Conservation (phyloP, 2,329 filamentous ascomycete species). For the Trichoderma lentiforme region DNA sequence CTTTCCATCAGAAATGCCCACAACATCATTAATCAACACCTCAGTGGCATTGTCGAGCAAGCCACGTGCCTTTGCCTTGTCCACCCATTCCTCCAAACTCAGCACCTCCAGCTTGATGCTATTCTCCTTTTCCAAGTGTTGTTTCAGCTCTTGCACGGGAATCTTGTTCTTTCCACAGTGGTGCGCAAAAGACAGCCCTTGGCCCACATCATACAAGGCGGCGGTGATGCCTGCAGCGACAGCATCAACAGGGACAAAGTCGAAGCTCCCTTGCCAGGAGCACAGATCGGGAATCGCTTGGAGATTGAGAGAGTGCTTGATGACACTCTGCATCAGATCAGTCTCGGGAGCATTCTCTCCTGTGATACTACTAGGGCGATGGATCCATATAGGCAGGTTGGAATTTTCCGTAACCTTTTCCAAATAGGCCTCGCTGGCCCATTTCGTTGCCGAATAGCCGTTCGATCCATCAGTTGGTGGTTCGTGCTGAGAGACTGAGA, state of each 20-base stretch:
- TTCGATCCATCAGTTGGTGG: slow-evolving; percentile 25
- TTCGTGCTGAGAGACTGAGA: not conserved
- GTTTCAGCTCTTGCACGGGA: not conserved
- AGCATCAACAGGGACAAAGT: not conserved
- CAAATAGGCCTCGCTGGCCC: slow-evolving; percentile 33
- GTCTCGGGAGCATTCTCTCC: slow-evolving; percentile 21
- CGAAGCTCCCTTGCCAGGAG: not conserved
- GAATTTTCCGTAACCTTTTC: slow-evolving; percentile 23
- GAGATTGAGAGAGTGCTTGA: not conserved
- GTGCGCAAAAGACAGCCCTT: not conserved
- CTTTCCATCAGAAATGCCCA: not conserved
- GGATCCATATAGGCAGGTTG: slow-evolving; percentile 27
- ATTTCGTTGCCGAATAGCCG: slow-evolving; percentile 34
- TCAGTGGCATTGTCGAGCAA: not conserved
- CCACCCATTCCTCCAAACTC: not conserved
- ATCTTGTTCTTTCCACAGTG: not conserved
- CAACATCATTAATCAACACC: not conserved
- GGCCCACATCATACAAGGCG: not conserved
- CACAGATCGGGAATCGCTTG: not conserved
- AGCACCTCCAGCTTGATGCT: not conserved
- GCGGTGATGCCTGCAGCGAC: not conserved
- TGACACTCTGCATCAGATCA: slow-evolving; percentile 17
- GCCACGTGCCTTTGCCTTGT: not conserved
- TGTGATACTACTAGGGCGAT: slow-evolving; percentile 26
- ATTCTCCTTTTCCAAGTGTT: not conserved